Percentiles rank a stretch among this genome's conserved stretches.
Evolutionary conservation across 768 basidiomycete genomes (phyloP).

Genomic region (Kwoniella dendrophila): DNA sequence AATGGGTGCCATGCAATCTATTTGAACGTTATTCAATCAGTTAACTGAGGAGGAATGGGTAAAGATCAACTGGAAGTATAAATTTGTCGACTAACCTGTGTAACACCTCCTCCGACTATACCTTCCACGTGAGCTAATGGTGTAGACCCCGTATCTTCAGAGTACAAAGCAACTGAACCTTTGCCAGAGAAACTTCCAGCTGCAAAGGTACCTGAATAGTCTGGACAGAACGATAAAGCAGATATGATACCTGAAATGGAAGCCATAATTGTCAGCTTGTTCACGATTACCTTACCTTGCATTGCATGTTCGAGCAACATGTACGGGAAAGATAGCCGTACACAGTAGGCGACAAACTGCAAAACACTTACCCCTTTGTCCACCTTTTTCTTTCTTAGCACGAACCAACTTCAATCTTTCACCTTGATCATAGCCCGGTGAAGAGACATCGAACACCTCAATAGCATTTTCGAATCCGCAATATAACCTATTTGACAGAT

Average conservation of each 20-base stretch:
- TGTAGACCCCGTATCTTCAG: slow-evolving; percentile 63
- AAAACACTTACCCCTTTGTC: slow-evolving; percentile 71
- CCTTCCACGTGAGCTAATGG: slow-evolving; percentile 70
- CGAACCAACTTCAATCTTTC: slow-evolving; percentile 70
- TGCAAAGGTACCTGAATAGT: slow-evolving; percentile 68
- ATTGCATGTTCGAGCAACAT: not conserved
- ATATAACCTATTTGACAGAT: slow-evolving; percentile 64
- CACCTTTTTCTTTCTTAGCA: slow-evolving; percentile 76
- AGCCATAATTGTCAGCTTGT: not conserved
- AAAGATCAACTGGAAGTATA: slow-evolving; percentile 62
- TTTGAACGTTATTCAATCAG: slow-evolving; percentile 7
- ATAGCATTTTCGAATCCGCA: slow-evolving; percentile 85
- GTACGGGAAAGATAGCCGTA: not conserved
- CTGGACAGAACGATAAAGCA: slow-evolving; percentile 73
- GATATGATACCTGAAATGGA: slow-evolving; percentile 85
- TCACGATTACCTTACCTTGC: not conserved
- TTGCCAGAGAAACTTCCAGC: slow-evolving; percentile 67
- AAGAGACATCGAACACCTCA: slow-evolving; percentile 75
- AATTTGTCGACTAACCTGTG: slow-evolving; percentile 55
- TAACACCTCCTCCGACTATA: slow-evolving; percentile 54
- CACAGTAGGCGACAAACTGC: not conserved
- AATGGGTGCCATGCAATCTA: slow-evolving; percentile 75
- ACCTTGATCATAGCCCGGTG: slow-evolving; percentile 68
- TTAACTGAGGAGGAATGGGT: slow-evolving; percentile 7
- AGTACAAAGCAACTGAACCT: slow-evolving; percentile 55